Percentiles rank a stretch among this genome's conserved stretches.
Evolutionary conservation across 2,329 filamentous ascomycete genomes (phyloP).

Genomic region (Talaromyces atroroseus): DNA sequence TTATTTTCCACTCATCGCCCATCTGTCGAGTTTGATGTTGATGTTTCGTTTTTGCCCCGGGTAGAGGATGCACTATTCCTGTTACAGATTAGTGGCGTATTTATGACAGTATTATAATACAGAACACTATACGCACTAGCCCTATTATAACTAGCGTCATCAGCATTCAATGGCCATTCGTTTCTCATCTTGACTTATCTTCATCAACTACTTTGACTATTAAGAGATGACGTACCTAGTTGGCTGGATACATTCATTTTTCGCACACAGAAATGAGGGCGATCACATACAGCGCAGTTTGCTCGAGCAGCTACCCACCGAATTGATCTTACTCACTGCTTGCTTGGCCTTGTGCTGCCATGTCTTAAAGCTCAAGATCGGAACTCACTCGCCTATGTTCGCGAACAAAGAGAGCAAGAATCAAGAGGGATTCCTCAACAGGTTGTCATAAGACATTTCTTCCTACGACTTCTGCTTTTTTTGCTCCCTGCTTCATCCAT

Average conservation of each 20-base stretch:
- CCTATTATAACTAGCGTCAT: not conserved
- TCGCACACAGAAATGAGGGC: not conserved
- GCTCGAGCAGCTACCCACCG: slow-evolving; percentile 1
- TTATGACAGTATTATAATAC: too few species aligned
- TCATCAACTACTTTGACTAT: too few species aligned
- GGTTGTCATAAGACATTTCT: slow-evolving; percentile 2
- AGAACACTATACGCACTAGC: too few species aligned
- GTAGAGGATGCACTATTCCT: not conserved
- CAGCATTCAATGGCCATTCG: too few species aligned
- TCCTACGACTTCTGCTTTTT: slow-evolving; percentile 2
- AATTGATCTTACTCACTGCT: slow-evolving; percentile 6
- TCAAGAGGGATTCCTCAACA: slow-evolving; percentile 1
- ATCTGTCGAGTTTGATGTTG: not conserved
- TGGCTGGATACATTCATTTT: not conserved
- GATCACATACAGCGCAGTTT: not conserved
- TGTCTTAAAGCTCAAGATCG: slow-evolving; percentile 3
- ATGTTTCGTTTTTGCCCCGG: not conserved
- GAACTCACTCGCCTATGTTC: not conserved
- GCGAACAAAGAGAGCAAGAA: not conserved
- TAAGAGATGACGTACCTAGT: not conserved
- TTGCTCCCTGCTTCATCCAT: slow-evolving; percentile 3
- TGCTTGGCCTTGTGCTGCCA: slow-evolving; percentile 4
- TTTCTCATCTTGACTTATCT: not conserved
- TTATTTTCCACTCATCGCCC: not conserved
- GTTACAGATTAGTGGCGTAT: not conserved